Evolutionary conservation across 1,139 yeast species (phyloP), one percentile per base, ranked within the genome.

Genomic region (Casaregolazyma suthepensis): DNA sequence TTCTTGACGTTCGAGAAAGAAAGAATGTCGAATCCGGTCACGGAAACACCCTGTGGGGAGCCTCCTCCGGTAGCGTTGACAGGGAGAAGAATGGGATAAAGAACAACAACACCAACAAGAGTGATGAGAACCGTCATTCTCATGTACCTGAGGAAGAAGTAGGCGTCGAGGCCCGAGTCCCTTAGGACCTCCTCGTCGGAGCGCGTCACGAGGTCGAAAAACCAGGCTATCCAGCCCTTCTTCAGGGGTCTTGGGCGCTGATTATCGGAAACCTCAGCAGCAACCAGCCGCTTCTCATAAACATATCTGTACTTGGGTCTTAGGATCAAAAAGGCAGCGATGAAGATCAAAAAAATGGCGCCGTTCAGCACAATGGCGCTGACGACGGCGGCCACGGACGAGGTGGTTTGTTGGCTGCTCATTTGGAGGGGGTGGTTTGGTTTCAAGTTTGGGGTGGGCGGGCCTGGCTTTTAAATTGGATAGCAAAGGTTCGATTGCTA

Each of bases 161-260:
- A 93, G 15, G 96, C 97, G 69, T 91, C 98, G 12, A 88, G 70
- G 45, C 96, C 95, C 31, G 89, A 77, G 60, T 87, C 89, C 63
- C 87, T 87, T 58, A 93, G 78, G 53, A 89, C 71, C 66, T 78
- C 87, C 1, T 84, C 64, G 60, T 86, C 93, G 1, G 86, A 82
- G 61, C 82, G 81, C 12, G 66, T 55, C 42, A 68, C 51, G 26
- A 73, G 60, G 51, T 71, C 73, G 43, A 46, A 45, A 40, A 71
- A 46, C 77, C 77, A 74, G 17, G 58, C 59, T 23, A 69, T 50
- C 22, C 58, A 40, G 19, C 75, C 74, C 1, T 57, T 47, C 4
- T 63, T 55, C 43, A 71, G 60, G 1, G 73, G 68, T 23, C 69
- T 65, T 4, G 76, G 75, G 29, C 67, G 62, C 22, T 63, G 64